phyloP scores from a whole-genome alignment of 2,329 filamentous ascomycete genomes.

The Colletotrichum navitas region DNA sequence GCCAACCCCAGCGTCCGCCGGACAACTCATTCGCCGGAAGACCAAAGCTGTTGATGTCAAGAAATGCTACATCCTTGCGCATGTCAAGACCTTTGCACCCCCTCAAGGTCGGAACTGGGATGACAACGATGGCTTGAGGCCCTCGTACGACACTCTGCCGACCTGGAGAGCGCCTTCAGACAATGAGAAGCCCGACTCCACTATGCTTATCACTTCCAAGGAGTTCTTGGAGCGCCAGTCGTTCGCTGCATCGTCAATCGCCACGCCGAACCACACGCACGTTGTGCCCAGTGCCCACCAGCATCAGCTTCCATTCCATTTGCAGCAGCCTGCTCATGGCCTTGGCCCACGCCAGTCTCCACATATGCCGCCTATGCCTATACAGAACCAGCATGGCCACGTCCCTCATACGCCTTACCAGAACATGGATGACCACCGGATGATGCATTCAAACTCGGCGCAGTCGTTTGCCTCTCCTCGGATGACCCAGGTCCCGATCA shows the following conservation, averaged over 20 bases:
- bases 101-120: constrained; percentile 72
- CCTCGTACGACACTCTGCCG: constrained; percentile 85
- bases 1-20: constrained; percentile 48
- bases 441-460: constrained; percentile 87
- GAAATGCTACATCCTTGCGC: constrained; percentile 70
- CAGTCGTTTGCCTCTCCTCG: constrained; percentile 90
- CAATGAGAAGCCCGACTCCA: constrained; percentile 75
- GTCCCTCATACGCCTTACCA: constrained; percentile 75
- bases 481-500: constrained; percentile 76
- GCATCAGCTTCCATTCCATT: constrained; percentile 85
- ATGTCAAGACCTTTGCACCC: constrained; percentile 67
- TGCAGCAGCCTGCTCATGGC: constrained; percentile 79
- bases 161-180: constrained; percentile 83
- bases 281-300: constrained; percentile 82
- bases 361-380: constrained; percentile 82
- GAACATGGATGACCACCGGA: constrained; percentile 85
- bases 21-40: constrained; percentile 76
- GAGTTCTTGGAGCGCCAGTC: constrained; percentile 82
- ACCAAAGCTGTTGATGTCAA: constrained; percentile 78
- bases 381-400: constrained; percentile 79
- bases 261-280: constrained; percentile 77
- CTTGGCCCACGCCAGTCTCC: constrained; percentile 78
- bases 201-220: constrained; percentile 76
- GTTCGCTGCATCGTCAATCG: constrained; percentile 67
- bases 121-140: constrained; percentile 84